Evolutionary conservation across 2,329 filamentous ascomycete species (phyloP), one percentile per base, ranked within the genome.

Genomic region (Colletotrichum sp.): DNA sequence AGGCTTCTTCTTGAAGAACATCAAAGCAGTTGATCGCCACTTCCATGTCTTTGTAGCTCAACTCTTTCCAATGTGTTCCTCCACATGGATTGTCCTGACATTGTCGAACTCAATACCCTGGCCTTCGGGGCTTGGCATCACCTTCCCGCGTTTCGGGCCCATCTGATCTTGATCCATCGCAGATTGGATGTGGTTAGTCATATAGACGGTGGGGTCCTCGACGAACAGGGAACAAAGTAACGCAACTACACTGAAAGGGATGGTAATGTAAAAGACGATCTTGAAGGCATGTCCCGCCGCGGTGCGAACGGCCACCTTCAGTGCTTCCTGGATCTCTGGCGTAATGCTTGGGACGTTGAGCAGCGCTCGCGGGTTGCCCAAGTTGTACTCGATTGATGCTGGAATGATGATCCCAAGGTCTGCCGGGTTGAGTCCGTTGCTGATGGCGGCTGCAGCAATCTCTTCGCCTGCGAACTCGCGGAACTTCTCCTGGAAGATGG

Each of bases 311-410:
- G 76, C 76, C 15, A 18, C 30, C 10, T 57, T 44, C 1, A 77
- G 66, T 2, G 67, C 65, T 8, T 73, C 69, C 21, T 69, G 65
- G 6, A 76, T 74, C 15, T 69, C 76, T 7, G 76, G 76, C 7
- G 76, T 77, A 6, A 77, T 77, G 5, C 74, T 71, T 4, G 66
- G 65, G 13, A 81, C 71, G 24, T 72, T 71, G 12, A 77, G 69
- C 18, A 79, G 71, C 2, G 77, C 75, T 2, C 72, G 76, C 2
- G 81, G 81, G 26, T 82, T 79, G 15, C 82, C 83, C n/a, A 82
- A 71, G 4, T 83, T 80, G 57, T 81, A 82, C 65, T 81, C 65
- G 18, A 81, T 80, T 6, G 83, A 81, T 7, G 81, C 81, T 1
- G 81, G 81, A 18, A 83, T 79, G 36, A 85, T 79, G 2, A 66